Evolutionary conservation across 108 stramenopile genomes (phyloP).

Genomic region (Nitzschia putrida): DNA sequence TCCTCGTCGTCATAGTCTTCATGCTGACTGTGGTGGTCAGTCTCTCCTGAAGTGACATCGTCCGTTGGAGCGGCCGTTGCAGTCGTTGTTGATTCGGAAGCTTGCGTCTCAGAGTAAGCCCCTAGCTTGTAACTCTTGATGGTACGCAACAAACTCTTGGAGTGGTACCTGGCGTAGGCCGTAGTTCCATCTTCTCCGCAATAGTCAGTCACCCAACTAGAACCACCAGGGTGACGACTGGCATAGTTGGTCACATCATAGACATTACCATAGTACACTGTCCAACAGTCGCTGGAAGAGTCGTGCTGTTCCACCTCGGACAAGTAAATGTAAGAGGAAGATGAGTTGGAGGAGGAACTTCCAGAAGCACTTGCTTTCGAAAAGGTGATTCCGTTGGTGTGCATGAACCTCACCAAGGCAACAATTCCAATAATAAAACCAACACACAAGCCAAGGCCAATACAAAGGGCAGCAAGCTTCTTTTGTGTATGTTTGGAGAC

Average conservation of each 20-base stretch:
- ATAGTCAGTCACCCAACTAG: slow-evolving; percentile 55
- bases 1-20: too few relatives aligned
- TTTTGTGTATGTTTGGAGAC: not conserved
- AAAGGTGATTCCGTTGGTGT: not conserved
- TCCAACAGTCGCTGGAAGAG: slow-evolving; percentile 70
- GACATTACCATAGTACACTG: slow-evolving; percentile 59
- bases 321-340: slow-evolving; percentile 19
- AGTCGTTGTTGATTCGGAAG: too few relatives aligned
- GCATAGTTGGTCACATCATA: slow-evolving; percentile 75
- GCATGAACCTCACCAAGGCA: not conserved
- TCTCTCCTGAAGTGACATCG: too few relatives aligned
- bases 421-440: not conserved
- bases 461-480: not conserved
- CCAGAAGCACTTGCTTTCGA: not conserved
- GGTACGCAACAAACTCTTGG: too few relatives aligned
- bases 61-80: too few relatives aligned
- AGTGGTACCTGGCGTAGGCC: slow-evolving; percentile 6
- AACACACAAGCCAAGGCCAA: not conserved
- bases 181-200: slow-evolving; percentile 65
- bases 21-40: too few relatives aligned
- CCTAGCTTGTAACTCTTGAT: too few relatives aligned
- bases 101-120: too few relatives aligned
- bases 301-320: slow-evolving; percentile 55
- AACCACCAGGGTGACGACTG: slow-evolving; percentile 73
- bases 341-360: not conserved